Percentiles rank a stretch among this genome's conserved stretches.
These are phyloP conservation scores for Eutrema yunnanense DNA, from an alignment of 345 rosid species.

Conservation along the genomic window DNA sequence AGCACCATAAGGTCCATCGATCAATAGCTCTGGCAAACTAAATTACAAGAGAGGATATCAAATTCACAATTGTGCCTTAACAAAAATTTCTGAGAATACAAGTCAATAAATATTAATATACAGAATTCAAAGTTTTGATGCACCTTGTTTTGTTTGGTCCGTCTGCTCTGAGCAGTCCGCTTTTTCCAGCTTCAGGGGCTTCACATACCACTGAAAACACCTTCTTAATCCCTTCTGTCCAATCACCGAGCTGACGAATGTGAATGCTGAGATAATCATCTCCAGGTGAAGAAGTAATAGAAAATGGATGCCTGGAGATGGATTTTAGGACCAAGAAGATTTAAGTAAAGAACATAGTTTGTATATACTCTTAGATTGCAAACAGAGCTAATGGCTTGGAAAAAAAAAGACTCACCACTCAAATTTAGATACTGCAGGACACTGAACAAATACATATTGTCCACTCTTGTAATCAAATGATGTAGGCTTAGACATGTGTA, in stretches of 20 bases:
- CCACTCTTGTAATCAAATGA: conserved; percentile 77
- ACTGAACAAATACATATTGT: conserved; percentile 69
- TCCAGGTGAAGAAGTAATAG: conserved; percentile 90
- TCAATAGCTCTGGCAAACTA: conserved; percentile 43
- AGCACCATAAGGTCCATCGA: conserved; percentile 88
- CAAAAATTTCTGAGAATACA: background rate
- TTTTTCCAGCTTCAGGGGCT: conserved; percentile 43
- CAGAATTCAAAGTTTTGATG: background rate
- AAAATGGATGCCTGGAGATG: conserved; percentile 89
- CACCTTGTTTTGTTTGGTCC: conserved; percentile 20
- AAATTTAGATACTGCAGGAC: conserved; percentile 61
- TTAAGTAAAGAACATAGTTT: background rate
- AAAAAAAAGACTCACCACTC: conserved; percentile 49
- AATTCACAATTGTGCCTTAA: background rate
- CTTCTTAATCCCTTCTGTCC: conserved; percentile 90
- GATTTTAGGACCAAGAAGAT: background rate
- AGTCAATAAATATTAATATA: background rate
- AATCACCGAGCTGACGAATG: conserved; percentile 60
- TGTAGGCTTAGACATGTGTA: conserved; percentile 62
- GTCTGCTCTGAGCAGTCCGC: conserved; percentile 45
- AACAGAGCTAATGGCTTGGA: background rate
- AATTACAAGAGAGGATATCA: conserved; percentile 7
- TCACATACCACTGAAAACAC: conserved; percentile 60
- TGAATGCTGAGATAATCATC: conserved; percentile 73
- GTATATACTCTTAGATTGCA: background rate